Evolutionary conservation across 495 filamentous ascomycete genomes (phyloP).

Genomic region (Aspergillus hancockii): DNA sequence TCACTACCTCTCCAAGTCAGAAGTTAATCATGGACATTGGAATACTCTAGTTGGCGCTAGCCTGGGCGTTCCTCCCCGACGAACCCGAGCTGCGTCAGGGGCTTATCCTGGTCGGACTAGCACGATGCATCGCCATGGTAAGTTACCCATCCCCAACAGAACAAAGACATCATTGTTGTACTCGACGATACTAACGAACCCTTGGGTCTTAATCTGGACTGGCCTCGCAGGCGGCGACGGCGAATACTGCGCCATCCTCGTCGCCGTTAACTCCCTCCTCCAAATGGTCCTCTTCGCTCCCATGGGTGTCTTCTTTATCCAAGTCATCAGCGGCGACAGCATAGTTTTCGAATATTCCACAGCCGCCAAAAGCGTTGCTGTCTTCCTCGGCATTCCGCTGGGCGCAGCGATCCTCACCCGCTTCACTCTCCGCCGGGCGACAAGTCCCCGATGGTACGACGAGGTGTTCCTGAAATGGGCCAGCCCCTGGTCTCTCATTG

Average conservation of each 20-base stretch:
- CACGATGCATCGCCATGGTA: slow-evolving; percentile 85
- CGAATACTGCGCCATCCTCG: slow-evolving; percentile 89
- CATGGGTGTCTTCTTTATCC: slow-evolving; percentile 75
- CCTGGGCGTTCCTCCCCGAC: slow-evolving; percentile 84
- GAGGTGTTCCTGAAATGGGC: slow-evolving; percentile 60
- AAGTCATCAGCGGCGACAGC: slow-evolving; percentile 55
- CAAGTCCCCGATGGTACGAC: slow-evolving; percentile 63
- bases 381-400: slow-evolving; percentile 85
- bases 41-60: slow-evolving; percentile 73
- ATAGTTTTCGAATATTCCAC: slow-evolving; percentile 41
- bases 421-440: slow-evolving; percentile 38
- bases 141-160: too few relatives aligned
- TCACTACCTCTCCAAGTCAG: neutral
- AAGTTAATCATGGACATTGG: too few relatives aligned
- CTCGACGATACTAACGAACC: neutral
- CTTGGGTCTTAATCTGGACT: slow-evolving; percentile 75
- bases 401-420: slow-evolving; percentile 65
- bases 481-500: slow-evolving; percentile 74
- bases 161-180: too few relatives aligned
- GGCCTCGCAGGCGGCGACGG: slow-evolving; percentile 73
- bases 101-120: slow-evolving; percentile 75
- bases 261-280: slow-evolving; percentile 82
- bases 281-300: slow-evolving; percentile 89
- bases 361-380: slow-evolving; percentile 78
- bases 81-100: slow-evolving; percentile 66